phyloP scores from a whole-genome alignment of 257 asterid genomes.

The Solanum pinnatisectum region DNA sequence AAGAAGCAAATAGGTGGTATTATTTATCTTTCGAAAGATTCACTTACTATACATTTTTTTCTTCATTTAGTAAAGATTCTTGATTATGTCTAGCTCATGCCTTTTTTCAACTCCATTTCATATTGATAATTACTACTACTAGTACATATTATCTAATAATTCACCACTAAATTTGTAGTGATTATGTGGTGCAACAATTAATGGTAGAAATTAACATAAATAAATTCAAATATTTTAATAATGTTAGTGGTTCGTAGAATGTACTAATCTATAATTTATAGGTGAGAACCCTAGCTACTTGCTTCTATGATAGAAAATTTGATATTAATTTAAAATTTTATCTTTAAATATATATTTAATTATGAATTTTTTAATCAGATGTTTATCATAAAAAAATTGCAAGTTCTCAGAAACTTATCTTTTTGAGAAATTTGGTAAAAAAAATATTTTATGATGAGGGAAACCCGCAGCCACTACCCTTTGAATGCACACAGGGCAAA shows the following conservation, averaged over 20 bases:
- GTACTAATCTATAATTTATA: neutral
- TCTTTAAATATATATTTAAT: too few species aligned
- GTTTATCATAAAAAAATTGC: too few species aligned
- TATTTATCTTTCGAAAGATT: neutral
- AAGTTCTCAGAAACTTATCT: too few species aligned
- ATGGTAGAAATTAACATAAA: neutral
- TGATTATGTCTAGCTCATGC: neutral
- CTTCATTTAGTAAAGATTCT: neutral
- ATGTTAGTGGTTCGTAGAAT: neutral
- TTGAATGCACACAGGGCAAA: too few species aligned
- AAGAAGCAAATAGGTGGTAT: neutral
- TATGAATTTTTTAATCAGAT: too few species aligned
- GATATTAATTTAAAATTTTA: neutral
- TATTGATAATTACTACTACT: neutral
- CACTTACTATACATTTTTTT: neutral
- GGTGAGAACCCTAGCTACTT: neutral
- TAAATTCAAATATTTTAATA: neutral
- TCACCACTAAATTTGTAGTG: neutral
- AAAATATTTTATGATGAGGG: too few species aligned
- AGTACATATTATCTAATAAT: neutral
- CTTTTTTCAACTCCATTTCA: neutral
- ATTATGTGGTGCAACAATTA: neutral
- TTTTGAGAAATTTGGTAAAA: neutral
- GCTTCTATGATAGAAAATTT: neutral
- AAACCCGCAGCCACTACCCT: too few species aligned